A percentile compares a stretch with the other conserved stretches of the same genome.
Conservation (phyloP, 768 basidiomycete genomes). For the Amanita molliuscula region DNA sequence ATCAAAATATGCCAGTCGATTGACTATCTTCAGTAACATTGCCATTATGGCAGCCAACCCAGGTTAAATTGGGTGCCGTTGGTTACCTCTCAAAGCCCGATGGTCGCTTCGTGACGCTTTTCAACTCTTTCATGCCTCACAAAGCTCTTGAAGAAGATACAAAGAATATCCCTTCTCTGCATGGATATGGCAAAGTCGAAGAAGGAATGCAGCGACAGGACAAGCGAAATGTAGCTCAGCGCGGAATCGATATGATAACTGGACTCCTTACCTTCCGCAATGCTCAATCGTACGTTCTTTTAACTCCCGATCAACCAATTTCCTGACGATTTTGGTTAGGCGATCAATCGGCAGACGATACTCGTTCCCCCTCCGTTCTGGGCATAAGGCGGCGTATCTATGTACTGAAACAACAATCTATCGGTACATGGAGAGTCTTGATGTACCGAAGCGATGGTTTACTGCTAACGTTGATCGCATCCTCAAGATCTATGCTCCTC, state of each 20-base stretch:
- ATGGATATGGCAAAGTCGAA: conserved; percentile 52
- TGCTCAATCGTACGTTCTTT: conserved; percentile 14
- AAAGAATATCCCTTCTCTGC: conserved; percentile 43
- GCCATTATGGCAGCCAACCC: conserved; percentile 65
- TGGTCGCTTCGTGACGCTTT: conserved; percentile 66
- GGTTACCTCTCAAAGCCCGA: conserved; percentile 62
- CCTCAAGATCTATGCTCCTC: conserved; percentile 29
- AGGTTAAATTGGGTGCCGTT: conserved; percentile 60
- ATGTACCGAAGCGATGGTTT: conserved; percentile 51
- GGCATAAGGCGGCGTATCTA: conserved; percentile 45
- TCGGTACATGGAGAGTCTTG: conserved; percentile 40
- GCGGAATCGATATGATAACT: conserved; percentile 40
- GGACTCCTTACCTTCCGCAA: conserved; percentile 34
- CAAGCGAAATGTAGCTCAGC: conserved; percentile 47
- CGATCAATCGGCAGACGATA: conserved; percentile 37
- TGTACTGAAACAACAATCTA: conserved; percentile 50
- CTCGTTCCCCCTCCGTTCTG: conserved; percentile 38
- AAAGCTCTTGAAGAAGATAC: conserved; percentile 32
- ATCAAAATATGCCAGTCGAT: background rate
- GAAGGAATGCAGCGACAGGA: conserved; percentile 41
- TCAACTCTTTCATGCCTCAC: conserved; percentile 53
- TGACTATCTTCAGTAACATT: conserved; percentile 34
- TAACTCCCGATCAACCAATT: background rate
- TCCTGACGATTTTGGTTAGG: conserved; percentile 16
- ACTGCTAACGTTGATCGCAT: conserved; percentile 44